A percentile compares a stretch with the other conserved stretches of the same genome.
These are phyloP conservation scores for Sisymbrium irio DNA, from an alignment of 345 rosid species.

Conservation along the genomic window DNA sequence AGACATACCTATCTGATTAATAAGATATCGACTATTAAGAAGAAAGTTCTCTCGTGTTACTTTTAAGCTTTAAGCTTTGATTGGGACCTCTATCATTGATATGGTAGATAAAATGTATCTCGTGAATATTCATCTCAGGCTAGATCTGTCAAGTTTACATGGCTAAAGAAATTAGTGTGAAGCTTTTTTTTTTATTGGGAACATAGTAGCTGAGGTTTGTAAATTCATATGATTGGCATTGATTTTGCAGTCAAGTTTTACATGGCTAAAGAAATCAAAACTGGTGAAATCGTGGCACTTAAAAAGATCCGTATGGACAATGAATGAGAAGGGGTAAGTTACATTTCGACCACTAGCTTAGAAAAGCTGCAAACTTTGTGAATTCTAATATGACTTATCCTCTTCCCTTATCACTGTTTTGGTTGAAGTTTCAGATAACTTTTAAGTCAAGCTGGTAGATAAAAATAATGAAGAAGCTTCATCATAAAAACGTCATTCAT, in stretches of 20 bases:
- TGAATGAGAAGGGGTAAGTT: conserved; percentile 67
- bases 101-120: too few species aligned
- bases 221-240: background rate
- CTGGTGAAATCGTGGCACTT: conserved; percentile 70
- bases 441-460: too few species aligned
- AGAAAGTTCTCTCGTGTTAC: too few species aligned
- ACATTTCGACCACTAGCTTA: background rate
- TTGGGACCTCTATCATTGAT: too few species aligned
- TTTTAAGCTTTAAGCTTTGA: too few species aligned
- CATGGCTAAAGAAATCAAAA: conserved; percentile 65
- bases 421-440: conserved; percentile 48
- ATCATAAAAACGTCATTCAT: conserved; percentile 43
- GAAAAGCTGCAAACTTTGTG: background rate
- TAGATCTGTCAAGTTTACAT: too few species aligned
- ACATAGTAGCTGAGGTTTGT: background rate
- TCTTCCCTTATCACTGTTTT: background rate
- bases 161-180: too few species aligned
- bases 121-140: too few species aligned
- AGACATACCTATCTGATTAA: too few species aligned
- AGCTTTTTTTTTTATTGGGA: too few species aligned
- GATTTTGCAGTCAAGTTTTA: conserved; percentile 63
- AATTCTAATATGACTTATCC: background rate
- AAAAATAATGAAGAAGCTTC: conserved; percentile 45
- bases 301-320: conserved; percentile 71
- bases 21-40: too few species aligned